Evolutionary conservation across 2,329 filamentous ascomycete genomes (phyloP), one percentile per base, ranked within the genome.

Genomic region (Aspergillus chevalieri): DNA sequence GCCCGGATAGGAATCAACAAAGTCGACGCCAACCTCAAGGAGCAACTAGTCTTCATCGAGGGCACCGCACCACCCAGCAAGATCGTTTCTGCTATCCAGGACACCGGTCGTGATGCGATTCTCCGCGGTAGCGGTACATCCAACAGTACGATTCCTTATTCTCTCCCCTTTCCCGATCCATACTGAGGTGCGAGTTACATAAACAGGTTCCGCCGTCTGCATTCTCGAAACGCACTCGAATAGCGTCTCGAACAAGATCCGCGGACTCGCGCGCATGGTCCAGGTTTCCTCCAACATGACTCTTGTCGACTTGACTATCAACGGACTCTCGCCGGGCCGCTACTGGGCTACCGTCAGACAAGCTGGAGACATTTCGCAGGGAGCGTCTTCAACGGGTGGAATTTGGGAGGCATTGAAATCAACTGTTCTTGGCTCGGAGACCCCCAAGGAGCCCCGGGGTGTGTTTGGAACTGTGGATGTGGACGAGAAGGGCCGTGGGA

Each of bases 31-130:
- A 87, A 87, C 66, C 77, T 97, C 46, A 78, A 87, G 65, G 83
- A 92, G 52, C 91, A 96, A 71, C 74, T 95, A 43, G 82, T 97
- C 30, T 83, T 85, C 14, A 82, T 96, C 36, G 85, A 93, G 70
- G 92, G 93, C 58, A 95, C 88, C 55, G 88, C 89, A 58, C 83
- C 93, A 17, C 93, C 93, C 14, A 96, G 91, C 47, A 81, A 86
- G 43, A 95, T 97, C 56, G 90, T 96, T 26, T 78, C 84, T 54
- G 87, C 92, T 6, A 95, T 97, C 56, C 87, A 96, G 74, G 78
- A 80, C 42, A 96, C 91, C 8, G 93, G 93, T 47, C 83, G 90
- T 63, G 92, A 97, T 80, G 92, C 92, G 43, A 96, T 98, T 64
- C 74, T 98, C 50, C 85, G 93, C 58, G 93, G 93, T 48, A 91